Evolutionary conservation across 2,329 filamentous ascomycete species (phyloP).

Genomic region (Dactylellina parvicollis): DNA sequence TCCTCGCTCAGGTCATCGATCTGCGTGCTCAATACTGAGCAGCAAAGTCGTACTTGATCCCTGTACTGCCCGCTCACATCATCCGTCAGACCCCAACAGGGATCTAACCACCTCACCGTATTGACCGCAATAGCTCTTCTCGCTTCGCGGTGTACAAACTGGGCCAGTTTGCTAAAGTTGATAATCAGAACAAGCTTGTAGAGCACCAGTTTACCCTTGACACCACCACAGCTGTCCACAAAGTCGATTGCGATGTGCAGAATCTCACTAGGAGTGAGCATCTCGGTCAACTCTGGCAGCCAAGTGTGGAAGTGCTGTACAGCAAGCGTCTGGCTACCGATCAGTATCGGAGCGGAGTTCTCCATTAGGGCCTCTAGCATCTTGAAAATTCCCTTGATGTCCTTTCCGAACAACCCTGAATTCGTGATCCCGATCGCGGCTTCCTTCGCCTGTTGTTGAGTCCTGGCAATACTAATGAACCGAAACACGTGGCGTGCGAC

Average conservation of each 20-base stretch:
- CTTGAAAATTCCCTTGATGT: slow-evolving; percentile 87
- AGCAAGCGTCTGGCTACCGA: slow-evolving; percentile 92
- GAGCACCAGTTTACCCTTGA: slow-evolving; percentile 88
- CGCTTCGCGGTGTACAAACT: slow-evolving; percentile 83
- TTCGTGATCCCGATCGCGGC: slow-evolving; percentile 81
- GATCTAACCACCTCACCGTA: slow-evolving; percentile 88
- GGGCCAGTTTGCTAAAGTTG: slow-evolving; percentile 82
- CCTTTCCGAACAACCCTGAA: slow-evolving; percentile 75
- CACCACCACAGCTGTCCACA: slow-evolving; percentile 85
- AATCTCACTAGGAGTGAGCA: slow-evolving; percentile 84
- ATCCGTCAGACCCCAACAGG: slow-evolving; percentile 85
- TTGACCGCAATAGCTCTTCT: slow-evolving; percentile 78
- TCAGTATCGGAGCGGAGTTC: slow-evolving; percentile 81
- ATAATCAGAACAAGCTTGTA: slow-evolving; percentile 94
- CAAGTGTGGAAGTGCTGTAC: slow-evolving; percentile 97
- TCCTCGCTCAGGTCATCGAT: slow-evolving; percentile 80
- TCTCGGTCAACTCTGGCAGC: slow-evolving; percentile 85
- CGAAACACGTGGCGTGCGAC: slow-evolving; percentile 92
- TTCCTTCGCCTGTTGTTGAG: slow-evolving; percentile 88
- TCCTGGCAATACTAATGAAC: slow-evolving; percentile 89
- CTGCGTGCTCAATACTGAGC: slow-evolving; percentile 88
- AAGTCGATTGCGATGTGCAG: slow-evolving; percentile 91
- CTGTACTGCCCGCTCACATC: slow-evolving; percentile 85
- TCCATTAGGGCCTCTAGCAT: slow-evolving; percentile 89
- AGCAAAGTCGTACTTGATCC: slow-evolving; percentile 91